These are phyloP conservation scores for Phytophthora fragariaefolia DNA, from an alignment of 352 stramenopile genomes.

Conservation along the genomic window DNA sequence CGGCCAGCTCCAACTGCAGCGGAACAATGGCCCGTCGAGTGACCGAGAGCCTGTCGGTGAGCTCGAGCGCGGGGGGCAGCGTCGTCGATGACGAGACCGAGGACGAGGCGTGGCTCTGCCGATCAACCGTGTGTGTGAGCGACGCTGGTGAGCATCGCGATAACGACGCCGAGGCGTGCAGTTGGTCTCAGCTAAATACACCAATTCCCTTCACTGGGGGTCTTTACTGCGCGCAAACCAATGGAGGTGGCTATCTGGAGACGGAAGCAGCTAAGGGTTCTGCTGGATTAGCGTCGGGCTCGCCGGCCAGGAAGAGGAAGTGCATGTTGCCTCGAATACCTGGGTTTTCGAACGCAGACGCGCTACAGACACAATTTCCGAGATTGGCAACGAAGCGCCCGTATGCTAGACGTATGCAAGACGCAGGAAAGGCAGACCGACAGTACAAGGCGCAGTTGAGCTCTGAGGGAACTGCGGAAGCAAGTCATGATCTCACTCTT, in stretches of 20 bases:
- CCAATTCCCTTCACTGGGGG: constrained; percentile 16
- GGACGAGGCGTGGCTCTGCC: constrained; percentile 60
- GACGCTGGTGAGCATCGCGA: constrained; percentile 37
- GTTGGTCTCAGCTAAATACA: constrained; percentile 34
- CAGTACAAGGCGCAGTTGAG: background rate
- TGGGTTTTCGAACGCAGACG: constrained; percentile 38
- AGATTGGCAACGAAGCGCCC: constrained; percentile 11
- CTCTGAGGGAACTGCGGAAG: background rate
- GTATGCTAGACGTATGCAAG: background rate
- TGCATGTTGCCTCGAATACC: constrained; percentile 28
- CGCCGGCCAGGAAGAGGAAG: constrained; percentile 16
- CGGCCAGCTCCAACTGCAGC: constrained; percentile 31
- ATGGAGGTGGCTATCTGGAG: background rate
- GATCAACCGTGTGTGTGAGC: constrained; percentile 59
- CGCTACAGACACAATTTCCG: constrained; percentile 34
- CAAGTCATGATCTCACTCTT: constrained; percentile 4
- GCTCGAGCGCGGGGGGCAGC: constrained; percentile 15
- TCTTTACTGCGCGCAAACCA: background rate
- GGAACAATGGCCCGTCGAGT: constrained; percentile 34
- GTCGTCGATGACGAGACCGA: constrained; percentile 10
- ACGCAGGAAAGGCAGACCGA: background rate
- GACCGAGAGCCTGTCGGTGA: constrained; percentile 22
- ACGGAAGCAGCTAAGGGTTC: background rate
- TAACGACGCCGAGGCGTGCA: constrained; percentile 21
- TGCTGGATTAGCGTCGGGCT: background rate